A percentile compares a stretch with the other conserved stretches of the same genome.
These are phyloP conservation scores for Carex arenaria DNA, from an alignment of 202 grass and related monocot genomes.

Conservation along the genomic window DNA sequence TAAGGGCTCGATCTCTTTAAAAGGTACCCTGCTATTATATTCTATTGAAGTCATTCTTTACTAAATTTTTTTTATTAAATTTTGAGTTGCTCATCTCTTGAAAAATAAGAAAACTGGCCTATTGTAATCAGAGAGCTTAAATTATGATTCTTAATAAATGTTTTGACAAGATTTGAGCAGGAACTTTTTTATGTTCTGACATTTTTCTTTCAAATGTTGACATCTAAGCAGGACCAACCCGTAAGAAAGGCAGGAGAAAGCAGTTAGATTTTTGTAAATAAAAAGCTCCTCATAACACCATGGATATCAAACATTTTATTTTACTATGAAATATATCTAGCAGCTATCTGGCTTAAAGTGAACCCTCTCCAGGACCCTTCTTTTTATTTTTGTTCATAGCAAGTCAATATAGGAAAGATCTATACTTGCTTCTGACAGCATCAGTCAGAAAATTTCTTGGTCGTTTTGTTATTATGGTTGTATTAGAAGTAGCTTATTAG, in stretches of 20 bases:
- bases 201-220: not conserved
- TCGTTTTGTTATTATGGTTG: not conserved
- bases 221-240: not conserved
- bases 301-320: not conserved
- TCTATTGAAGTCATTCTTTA: not conserved
- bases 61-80: not conserved
- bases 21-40: not conserved
- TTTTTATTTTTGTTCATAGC: not conserved
- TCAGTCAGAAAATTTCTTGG: not conserved
- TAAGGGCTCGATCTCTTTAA: slow-evolving; percentile 25
- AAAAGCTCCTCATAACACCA: not conserved
- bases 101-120: not conserved
- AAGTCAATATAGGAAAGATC: not conserved
- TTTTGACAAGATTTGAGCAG: not conserved
- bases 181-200: not conserved
- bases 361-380: not conserved
- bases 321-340: not conserved
- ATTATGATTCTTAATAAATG: not conserved
- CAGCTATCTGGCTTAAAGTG: not conserved
- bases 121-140: not conserved
- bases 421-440: not conserved
- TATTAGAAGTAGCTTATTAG: not conserved
- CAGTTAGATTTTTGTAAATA: slow-evolving; percentile 15
- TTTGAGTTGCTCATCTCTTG: not conserved
- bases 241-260: not conserved